These are phyloP conservation scores for Cyclotella sp. DNA, from an alignment of 108 stramenopile genomes.

Conservation along the genomic window DNA sequence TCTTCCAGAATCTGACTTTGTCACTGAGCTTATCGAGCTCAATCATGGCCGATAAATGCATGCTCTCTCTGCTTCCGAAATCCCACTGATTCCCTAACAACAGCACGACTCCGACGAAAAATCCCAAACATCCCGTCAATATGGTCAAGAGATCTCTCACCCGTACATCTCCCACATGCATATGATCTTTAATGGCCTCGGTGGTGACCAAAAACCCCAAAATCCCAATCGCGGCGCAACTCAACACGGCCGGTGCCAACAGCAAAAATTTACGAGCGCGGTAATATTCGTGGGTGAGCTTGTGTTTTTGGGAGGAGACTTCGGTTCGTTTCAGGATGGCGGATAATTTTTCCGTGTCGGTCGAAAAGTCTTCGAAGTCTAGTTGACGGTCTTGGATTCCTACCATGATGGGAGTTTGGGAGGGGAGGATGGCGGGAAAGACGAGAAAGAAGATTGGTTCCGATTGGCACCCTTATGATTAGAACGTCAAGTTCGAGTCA, in stretches of 20 bases:
- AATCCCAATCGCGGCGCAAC: conserved; percentile 29
- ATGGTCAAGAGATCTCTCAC: conserved; percentile 41
- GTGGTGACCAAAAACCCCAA: conserved; percentile 41
- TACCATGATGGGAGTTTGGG: conserved; percentile 12
- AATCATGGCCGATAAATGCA: conserved; percentile 44
- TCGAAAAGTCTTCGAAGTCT: conserved; percentile 50
- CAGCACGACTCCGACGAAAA: conserved; percentile 20
- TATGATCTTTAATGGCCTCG: conserved; percentile 41
- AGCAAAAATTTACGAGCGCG: conserved; percentile 33
- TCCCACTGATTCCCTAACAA: conserved; percentile 50
- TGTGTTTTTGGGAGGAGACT: conserved; percentile 39
- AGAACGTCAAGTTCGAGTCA: background rate
- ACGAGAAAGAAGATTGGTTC: background rate
- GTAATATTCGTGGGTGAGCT: conserved; percentile 40
- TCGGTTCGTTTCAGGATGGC: conserved; percentile 41
- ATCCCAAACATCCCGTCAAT: conserved; percentile 27
- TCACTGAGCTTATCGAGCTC: conserved; percentile 36
- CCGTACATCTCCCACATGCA: conserved; percentile 30
- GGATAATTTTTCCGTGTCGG: conserved; percentile 50
- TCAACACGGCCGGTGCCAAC: conserved; percentile 5
- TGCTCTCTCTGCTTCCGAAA: conserved; percentile 28
- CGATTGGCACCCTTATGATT: too few species aligned
- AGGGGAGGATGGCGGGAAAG: background rate
- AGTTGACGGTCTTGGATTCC: conserved; percentile 40
- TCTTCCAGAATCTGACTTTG: conserved; percentile 31